Evolutionary conservation across 1,284 basidiomycete species (phyloP), one percentile per base, ranked within the genome.

Genomic region (Sporisorium graminicola): DNA sequence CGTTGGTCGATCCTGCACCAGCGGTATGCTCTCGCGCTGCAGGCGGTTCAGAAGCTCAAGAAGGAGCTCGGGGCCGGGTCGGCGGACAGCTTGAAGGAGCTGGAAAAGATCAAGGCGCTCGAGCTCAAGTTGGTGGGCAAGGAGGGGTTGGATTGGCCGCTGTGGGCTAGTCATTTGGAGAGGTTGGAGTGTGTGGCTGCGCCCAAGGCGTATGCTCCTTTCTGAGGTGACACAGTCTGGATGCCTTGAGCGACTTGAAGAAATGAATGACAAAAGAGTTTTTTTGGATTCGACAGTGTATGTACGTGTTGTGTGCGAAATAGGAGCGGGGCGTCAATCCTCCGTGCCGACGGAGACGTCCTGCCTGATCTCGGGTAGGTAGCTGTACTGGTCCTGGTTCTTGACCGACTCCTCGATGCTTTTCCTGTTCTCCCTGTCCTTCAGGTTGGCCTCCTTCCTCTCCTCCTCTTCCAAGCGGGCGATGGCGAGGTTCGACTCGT

Each of bases 11-110:
- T 82, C 31, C 61, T 69, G n/a, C 73, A 82, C 69, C 46, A 56
- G 31, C 74, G 82, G 1, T 80, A 53, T 53, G 85, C 78, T 2
- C 58, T 76, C 14, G 85, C 86, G 3, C 69, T 86, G 16, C 69
- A 69, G 44, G 49, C 66, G 0, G 66, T 79, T 4, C 71, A 76
- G 18, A 85, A 84, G 67, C 61, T 81, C 14, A 60, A 83, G 65
- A 81, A 84, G 62, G 85, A 86, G 27, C 46, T 79, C 2, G 81
- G 81, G 16, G 67, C 65, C 0, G 83, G 82, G 13, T 75, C 71
- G 5, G 29, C 49, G 7, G 77, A 79, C 27, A 66, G 56, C 12
- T 31, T 73, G n/a, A 75, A 74, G 35, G 84, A 85, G 66, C 51
- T 82, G 43, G 75, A 74, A 24, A 74, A 78, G 58, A 60, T 77